Base-by-base conservation (phyloP, 1,139 yeast genomes). In the Komagataea norvegica region DNA sequence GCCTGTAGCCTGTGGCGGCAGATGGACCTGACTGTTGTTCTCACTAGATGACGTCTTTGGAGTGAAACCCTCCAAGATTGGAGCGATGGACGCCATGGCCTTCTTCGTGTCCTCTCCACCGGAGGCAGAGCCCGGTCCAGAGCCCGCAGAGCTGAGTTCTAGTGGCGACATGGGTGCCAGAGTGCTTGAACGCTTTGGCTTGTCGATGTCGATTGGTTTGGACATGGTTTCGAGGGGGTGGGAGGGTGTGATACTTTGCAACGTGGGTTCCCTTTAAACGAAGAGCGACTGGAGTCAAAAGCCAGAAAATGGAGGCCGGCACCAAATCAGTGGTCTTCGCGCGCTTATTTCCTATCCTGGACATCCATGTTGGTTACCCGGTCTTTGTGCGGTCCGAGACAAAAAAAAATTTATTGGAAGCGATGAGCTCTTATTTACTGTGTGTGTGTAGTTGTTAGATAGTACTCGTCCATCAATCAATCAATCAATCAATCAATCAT, bases 21-120 rank as follows among this genome's bases (percentile, higher is more conserved):
- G 38, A 43, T 58, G 61, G 28, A 64, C 44, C 32, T 49, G 54
- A 3, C 64, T 55, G 34, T 56, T 64, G 43, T 65, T 65, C 46
- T 77, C 86, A 47, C 79, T 73, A 4, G 79, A 72, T 2, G 81
- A 75, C 1, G 88, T 74, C 55, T 80, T 82, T 4, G 93, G 93
- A 8, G 77, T 70, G 57, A 80, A 83, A 1, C 74, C 68, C 55
- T 81, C 84, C 33, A 83, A 60, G 60, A 82, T 81, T 3, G 93
- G 91, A 0, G 91, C 91, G 26, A 83, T 75, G 1, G 86, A 74
- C 3, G 85, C 89, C 64, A 82, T 79, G 5, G 91, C 89, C 46
- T 67, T 74, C 48, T 67, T 67, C 22, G 61, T 57, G 24, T 56
- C 59, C 34, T 53, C 56, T 9, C 20, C 38, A 7, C 40, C 42